These are phyloP conservation scores for Cordyceps tenuipes DNA, from an alignment of 2,329 filamentous ascomycete species.

Conservation along the genomic window DNA sequence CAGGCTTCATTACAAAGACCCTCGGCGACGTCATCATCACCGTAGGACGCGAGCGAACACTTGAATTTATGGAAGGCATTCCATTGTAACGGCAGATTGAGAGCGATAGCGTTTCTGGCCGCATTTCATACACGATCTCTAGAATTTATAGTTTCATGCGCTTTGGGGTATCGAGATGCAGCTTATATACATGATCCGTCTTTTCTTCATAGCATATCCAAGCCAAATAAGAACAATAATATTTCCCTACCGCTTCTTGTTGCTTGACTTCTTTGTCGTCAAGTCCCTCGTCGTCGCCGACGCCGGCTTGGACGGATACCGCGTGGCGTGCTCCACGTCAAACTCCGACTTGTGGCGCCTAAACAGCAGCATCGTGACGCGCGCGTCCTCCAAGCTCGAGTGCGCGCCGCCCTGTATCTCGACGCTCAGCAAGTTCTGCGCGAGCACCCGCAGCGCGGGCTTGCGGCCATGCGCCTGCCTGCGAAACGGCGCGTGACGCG, in stretches of 20 bases:
- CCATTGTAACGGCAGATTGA: conserved; percentile 39
- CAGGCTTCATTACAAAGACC: conserved; percentile 63
- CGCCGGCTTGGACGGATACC: conserved; percentile 40
- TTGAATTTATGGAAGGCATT: conserved; percentile 63
- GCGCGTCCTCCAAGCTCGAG: conserved; percentile 69
- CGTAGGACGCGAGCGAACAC: conserved; percentile 54
- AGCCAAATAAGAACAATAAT: not conserved
- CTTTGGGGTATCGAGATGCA: conserved; percentile 7
- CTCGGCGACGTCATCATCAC: conserved; percentile 67
- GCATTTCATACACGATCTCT: not conserved
- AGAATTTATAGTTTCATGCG: not conserved
- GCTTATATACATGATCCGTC: conserved; percentile 7
- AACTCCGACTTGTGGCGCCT: conserved; percentile 75
- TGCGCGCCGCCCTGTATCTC: conserved; percentile 58
- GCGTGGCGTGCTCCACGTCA: conserved; percentile 68
- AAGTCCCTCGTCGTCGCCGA: conserved; percentile 21
- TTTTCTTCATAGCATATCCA: not conserved
- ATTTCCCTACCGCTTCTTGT: conserved; percentile 30
- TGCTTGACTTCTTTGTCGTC: conserved; percentile 25
- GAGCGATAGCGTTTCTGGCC: not conserved
- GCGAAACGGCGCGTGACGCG: too few species aligned
- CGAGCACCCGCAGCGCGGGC: conserved; percentile 55
- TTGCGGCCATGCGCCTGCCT: conserved; percentile 64
- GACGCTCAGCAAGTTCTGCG: conserved; percentile 47
- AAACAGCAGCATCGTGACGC: conserved; percentile 85